These are phyloP conservation scores for Sporothrix sp. DNA, from an alignment of 2,329 filamentous ascomycete species.

Conservation along the genomic window DNA sequence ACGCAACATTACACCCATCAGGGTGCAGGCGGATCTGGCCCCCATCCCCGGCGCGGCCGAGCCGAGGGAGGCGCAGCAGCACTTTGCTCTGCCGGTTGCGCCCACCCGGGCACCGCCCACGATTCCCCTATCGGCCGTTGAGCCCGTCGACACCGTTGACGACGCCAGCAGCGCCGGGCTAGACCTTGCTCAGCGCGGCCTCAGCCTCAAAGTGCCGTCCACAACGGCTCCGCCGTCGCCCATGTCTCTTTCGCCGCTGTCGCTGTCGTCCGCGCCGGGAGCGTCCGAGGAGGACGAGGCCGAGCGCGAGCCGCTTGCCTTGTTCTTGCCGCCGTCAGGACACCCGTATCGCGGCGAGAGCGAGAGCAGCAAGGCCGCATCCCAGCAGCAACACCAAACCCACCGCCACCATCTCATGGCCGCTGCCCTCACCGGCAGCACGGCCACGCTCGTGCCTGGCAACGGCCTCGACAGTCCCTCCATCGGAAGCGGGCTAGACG, in stretches of 20 bases:
- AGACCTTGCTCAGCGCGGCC: conserved; percentile 17
- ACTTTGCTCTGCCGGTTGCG: not conserved
- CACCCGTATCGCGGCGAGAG: not conserved
- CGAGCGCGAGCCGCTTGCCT: not conserved
- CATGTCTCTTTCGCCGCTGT: conserved; percentile 8
- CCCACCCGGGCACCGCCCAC: conserved; percentile 12
- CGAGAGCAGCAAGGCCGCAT: not conserved
- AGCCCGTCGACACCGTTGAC: not conserved
- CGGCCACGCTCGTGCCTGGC: conserved; percentile 24
- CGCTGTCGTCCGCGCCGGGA: not conserved
- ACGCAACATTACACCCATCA: conserved; percentile 1
- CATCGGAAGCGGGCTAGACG: conserved; percentile 22
- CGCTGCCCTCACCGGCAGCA: conserved; percentile 18
- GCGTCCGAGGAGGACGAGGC: conserved; percentile 4
- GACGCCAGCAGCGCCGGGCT: conserved; percentile 17
- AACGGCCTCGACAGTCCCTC: conserved; percentile 19
- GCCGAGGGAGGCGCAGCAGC: not conserved
- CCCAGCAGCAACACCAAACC: conserved; percentile 6
- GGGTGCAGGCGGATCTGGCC: not conserved
- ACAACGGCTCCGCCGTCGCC: conserved; percentile 9
- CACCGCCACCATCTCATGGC: conserved; percentile 23
- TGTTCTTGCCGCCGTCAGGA: conserved; percentile 5
- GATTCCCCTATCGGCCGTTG: not conserved
- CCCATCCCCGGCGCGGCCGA: not conserved
- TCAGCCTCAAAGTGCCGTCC: not conserved